Conservation (phyloP, 805 yeast species). For the Saturnispora galanensis region DNA sequence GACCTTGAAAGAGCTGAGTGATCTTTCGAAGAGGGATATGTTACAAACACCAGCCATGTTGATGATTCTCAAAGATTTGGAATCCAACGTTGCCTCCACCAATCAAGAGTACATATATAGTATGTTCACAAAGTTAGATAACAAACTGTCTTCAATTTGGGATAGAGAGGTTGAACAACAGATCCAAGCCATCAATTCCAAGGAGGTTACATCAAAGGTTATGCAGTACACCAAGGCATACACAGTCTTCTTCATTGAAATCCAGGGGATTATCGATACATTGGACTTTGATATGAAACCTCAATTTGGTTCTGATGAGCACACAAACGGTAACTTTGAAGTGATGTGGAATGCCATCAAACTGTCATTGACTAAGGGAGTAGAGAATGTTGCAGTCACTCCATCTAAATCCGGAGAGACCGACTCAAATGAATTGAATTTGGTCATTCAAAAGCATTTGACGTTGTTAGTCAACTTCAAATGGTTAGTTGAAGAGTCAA, state of each 20-base stretch:
- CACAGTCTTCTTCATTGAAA: slow-evolving; percentile 35
- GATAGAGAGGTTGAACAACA: slow-evolving; percentile 47
- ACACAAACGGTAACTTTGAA: slow-evolving; percentile 15
- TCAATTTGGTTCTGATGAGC: slow-evolving; percentile 12
- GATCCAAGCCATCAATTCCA: slow-evolving; percentile 30
- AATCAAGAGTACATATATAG: slow-evolving; percentile 57
- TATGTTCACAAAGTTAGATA: slow-evolving; percentile 40
- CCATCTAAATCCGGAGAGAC: slow-evolving; percentile 3
- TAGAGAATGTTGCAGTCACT: slow-evolving; percentile 7
- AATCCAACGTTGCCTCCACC: slow-evolving; percentile 31
- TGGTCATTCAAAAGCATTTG: slow-evolving; percentile 20
- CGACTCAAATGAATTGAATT: slow-evolving; percentile 7
- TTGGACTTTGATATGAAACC: slow-evolving; percentile 2
- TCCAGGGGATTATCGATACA: slow-evolving; percentile 25
- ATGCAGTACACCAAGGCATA: slow-evolving; percentile 37
- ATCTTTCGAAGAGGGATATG: slow-evolving; percentile 28
- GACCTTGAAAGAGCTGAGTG: slow-evolving; percentile 28
- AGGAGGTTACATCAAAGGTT: slow-evolving; percentile 22
- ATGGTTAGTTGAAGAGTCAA: slow-evolving; percentile 37
- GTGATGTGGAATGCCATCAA: slow-evolving; percentile 19
- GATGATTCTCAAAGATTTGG: slow-evolving; percentile 33
- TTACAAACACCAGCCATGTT: slow-evolving; percentile 35
- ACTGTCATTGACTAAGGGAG: slow-evolving; percentile 8
- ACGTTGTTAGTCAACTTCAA: slow-evolving; percentile 45
- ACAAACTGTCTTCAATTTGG: slow-evolving; percentile 49